Conservation (phyloP, 805 yeast genomes). For the Starmerella stellata region DNA sequence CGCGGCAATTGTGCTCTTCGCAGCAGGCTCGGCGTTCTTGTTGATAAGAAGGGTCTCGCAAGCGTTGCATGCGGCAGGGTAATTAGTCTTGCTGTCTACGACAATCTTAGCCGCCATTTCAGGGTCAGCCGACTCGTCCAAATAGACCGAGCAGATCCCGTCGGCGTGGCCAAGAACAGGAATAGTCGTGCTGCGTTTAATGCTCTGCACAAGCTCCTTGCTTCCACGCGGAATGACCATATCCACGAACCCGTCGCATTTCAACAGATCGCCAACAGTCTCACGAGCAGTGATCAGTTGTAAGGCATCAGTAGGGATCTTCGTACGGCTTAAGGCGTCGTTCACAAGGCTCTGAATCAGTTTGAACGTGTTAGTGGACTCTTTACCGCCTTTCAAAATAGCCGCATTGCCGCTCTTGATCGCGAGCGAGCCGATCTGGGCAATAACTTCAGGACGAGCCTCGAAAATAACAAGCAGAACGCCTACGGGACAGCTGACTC, state of each 20-base stretch:
- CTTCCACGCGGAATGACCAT: slow-evolving; percentile 97
- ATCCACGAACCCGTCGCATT: slow-evolving; percentile 79
- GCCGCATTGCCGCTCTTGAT: slow-evolving; percentile 95
- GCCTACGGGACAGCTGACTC: slow-evolving; percentile 89
- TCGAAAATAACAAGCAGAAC: slow-evolving; percentile 84
- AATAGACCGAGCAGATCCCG: slow-evolving; percentile 80
- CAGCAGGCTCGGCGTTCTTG: slow-evolving; percentile 27
- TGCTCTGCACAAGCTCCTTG: slow-evolving; percentile 69
- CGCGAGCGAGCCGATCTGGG: slow-evolving; percentile 88
- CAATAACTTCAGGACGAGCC: slow-evolving; percentile 95
- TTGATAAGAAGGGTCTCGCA: slow-evolving; percentile 65
- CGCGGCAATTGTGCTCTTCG: slow-evolving; percentile 20
- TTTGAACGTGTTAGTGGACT: slow-evolving; percentile 66
- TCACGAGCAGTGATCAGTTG: slow-evolving; percentile 79
- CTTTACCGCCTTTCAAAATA: slow-evolving; percentile 93
- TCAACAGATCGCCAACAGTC: slow-evolving; percentile 67
- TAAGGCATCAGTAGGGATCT: slow-evolving; percentile 63
- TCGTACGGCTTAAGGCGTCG: slow-evolving; percentile 39
- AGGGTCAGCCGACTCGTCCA: slow-evolving; percentile 61
- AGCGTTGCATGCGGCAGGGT: slow-evolving; percentile 99
- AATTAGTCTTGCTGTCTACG: slow-evolving; percentile 81
- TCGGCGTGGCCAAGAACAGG: slow-evolving; percentile 98
- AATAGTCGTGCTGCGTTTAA: slow-evolving; percentile 75
- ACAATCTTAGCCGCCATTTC: slow-evolving; percentile 57
- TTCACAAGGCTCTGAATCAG: slow-evolving; percentile 60